phyloP scores from a whole-genome alignment of 2,329 filamentous ascomycete genomes.

The Talaromyces rugulosus region DNA sequence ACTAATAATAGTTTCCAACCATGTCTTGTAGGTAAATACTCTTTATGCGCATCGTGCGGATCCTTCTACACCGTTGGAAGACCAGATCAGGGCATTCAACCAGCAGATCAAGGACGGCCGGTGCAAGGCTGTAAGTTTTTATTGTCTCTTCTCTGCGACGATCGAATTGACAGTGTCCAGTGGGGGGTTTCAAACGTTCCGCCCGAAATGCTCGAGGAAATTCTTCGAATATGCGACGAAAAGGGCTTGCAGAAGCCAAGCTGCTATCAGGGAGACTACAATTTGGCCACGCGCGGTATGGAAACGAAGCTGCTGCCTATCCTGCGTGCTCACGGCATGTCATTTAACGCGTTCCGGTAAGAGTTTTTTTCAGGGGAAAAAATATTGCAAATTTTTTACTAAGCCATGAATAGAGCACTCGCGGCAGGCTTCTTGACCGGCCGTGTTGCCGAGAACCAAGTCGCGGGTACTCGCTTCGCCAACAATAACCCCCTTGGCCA shows the following conservation, averaged over 20 bases:
- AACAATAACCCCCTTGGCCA: slow-evolving; percentile 23
- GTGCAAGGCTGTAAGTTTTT: slow-evolving; percentile 23
- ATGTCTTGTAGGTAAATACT: slow-evolving; percentile 26
- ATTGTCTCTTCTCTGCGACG: slow-evolving; percentile 14
- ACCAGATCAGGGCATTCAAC: slow-evolving; percentile 31
- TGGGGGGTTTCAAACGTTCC: slow-evolving; percentile 39
- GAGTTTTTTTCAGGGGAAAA: slow-evolving; percentile 7
- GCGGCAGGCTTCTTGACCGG: slow-evolving; percentile 35
- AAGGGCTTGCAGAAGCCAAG: slow-evolving; percentile 33
- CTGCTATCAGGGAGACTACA: slow-evolving; percentile 41
- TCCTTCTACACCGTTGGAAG: slow-evolving; percentile 29
- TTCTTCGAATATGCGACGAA: slow-evolving; percentile 29
- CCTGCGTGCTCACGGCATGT: slow-evolving; percentile 28
- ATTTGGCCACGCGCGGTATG: slow-evolving; percentile 30
- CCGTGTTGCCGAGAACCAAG: slow-evolving; percentile 22
- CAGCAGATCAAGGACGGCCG: slow-evolving; percentile 20
- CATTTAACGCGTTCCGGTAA: slow-evolving; percentile 23
- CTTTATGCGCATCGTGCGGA: slow-evolving; percentile 37
- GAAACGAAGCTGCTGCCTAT: slow-evolving; percentile 35
- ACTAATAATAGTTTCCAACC: neutral
- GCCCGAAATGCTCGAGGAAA: slow-evolving; percentile 24
- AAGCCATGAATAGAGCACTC: slow-evolving; percentile 16
- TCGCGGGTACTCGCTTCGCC: slow-evolving; percentile 25
- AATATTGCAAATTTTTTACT: neutral
- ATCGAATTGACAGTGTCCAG: slow-evolving; percentile 12